phyloP scores from a whole-genome alignment of 2,329 filamentous ascomycete species.

The Macrophomina tecta region DNA sequence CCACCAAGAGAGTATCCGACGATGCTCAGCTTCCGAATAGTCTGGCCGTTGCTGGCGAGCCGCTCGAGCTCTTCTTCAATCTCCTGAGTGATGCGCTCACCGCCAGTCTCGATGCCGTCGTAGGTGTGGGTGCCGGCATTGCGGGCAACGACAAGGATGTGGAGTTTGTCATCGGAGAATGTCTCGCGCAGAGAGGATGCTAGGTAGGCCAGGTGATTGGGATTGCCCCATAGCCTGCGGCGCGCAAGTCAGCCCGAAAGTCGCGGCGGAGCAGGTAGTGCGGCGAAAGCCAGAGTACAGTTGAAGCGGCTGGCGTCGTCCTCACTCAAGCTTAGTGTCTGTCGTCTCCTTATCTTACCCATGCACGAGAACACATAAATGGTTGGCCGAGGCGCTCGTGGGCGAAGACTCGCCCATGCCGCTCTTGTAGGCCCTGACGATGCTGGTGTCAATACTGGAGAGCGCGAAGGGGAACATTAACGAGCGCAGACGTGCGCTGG shows the following conservation, averaged over 20 bases:
- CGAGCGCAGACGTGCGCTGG: conserved; percentile 21
- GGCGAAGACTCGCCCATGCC: conserved; percentile 30
- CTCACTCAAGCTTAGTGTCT: background rate
- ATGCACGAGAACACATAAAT: conserved; percentile 79
- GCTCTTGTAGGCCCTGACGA: conserved; percentile 27
- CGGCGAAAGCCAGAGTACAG: conserved; percentile 14
- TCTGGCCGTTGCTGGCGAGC: conserved; percentile 66
- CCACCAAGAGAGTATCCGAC: conserved; percentile 91
- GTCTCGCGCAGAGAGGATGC: conserved; percentile 68
- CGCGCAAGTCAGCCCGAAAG: background rate
- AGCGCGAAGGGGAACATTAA: conserved; percentile 36
- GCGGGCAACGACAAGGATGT: conserved; percentile 73
- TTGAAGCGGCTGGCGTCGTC: background rate
- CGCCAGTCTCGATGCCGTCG: conserved; percentile 72
- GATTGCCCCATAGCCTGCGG: conserved; percentile 77
- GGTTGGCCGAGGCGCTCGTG: conserved; percentile 48
- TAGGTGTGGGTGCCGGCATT: conserved; percentile 75
- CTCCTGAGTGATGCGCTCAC: conserved; percentile 68
- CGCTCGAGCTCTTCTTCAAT: conserved; percentile 64
- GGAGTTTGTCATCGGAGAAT: conserved; percentile 67
- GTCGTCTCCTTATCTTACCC: conserved; percentile 58
- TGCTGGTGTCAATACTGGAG: conserved; percentile 35
- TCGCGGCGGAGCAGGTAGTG: background rate
- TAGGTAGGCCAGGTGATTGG: conserved; percentile 72
- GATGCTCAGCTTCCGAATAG: conserved; percentile 82